Evolutionary conservation across 257 asterid genomes (phyloP), one percentile per base, ranked within the genome.

Genomic region (Datura wrightii): DNA sequence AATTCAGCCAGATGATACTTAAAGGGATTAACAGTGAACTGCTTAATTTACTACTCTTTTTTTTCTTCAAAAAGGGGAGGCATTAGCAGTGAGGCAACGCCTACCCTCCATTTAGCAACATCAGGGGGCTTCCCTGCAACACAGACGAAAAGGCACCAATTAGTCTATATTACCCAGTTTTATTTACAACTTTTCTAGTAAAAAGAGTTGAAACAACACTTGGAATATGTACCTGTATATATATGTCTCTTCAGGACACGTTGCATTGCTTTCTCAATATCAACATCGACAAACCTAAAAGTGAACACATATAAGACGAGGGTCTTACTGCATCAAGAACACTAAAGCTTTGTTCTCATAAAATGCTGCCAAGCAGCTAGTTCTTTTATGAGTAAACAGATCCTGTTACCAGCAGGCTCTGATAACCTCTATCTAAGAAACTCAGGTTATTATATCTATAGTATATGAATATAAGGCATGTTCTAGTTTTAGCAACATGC

Each of bases 31-130:
- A 42, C 80, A 65, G 13, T 50, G 36, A 52, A 66, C 78, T 50
- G 41, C 52, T 65, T 31, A 60, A 1, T 18, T 60, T 14, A 31
- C 7, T 39, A n/a, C 6, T 42, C 11, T n/a, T 60, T 2, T 7
- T 62, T 82, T 16, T 50, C 31, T 82, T n/a, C n/a, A 71, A 81
- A 65, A 24, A 83, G 3, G 46, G 41, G 4, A 36, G 2, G n/a
- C 11, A 74, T 50, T 48, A 11, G 46, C n/a, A 81, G 74, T 65
- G 14, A n/a, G 56, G 66, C 8, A 19, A 66, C 52, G n/a, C 66
- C 84, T 90, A 93, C 99, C 92, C 98, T 92, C 98, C 97, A 96
- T 87, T 92, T 92, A 72, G 98, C 98, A 89, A 93, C 94, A 80
- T 94, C 94, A 56, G 94, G 94, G 70, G 90, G 86, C 84, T 90